Evolutionary conservation across 495 filamentous ascomycete genomes (phyloP), one percentile per base, ranked within the genome.

Genomic region (Aeminium ludgeri): DNA sequence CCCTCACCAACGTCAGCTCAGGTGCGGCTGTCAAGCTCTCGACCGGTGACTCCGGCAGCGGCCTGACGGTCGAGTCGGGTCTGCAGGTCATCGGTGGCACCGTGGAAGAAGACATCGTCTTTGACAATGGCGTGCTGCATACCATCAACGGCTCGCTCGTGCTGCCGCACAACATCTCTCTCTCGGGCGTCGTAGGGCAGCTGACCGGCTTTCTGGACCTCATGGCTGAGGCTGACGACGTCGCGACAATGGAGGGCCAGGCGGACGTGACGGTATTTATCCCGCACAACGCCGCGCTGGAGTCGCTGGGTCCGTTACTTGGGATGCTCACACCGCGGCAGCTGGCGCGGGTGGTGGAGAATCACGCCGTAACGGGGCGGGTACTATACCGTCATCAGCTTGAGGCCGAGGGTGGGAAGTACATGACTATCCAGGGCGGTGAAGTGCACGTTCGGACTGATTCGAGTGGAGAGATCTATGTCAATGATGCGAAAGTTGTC

Each of bases 51-150:
- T 10, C 15, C 6, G 20, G 11, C 31, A 15, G 27, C 8, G 37
- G 25, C 10, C 19, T 40, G 3, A 2, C 31, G 10, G 37, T 40
- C 4, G 37, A 40, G 17, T 40, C 37, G 6, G 37, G 37, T 10
- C 37, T 40, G 11, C 37, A 40, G 15, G 37, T 40, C 20, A 30
- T 40, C 20, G 37, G 37, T 11, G 37, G 37, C 12, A 30, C 31
- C 12, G 37, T 30, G 1, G 37, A 30, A n/a, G 37, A 27, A 13
- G 37, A 40, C 11, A 40, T 40, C 25, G 27, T 2, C 11, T 40
- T 40, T 19, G 23, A 40, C 1, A 30, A 40, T 16, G 37, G 37
- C 11, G 25, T 40, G 3, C 29, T 40, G 11, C 37, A 40, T 23
- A 40, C 37, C 1, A 19, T 40, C 4, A 40, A 40, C n/a, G 19